Evolutionary conservation across 2,329 filamentous ascomycete genomes (phyloP).

Genomic region (Cercospora sp.): DNA sequence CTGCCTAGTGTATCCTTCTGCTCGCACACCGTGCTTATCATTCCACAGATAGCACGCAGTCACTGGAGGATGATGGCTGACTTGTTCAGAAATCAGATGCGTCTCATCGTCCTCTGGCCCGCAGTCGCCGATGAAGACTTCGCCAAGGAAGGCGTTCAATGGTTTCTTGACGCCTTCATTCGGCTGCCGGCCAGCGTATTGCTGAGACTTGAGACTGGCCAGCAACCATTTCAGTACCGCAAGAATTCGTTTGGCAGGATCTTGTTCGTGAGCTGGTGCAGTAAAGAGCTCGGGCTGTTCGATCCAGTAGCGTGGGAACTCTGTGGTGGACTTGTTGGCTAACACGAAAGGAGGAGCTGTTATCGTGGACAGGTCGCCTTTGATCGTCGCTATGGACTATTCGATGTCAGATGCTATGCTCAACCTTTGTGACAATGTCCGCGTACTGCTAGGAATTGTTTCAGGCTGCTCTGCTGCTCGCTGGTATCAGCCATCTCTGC

Average conservation of each 20-base stretch:
- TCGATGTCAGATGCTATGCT: not conserved
- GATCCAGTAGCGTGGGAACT: conserved; percentile 51
- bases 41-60: conserved; percentile 53
- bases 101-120: conserved; percentile 43
- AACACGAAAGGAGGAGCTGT: conserved; percentile 51
- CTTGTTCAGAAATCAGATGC: conserved; percentile 48
- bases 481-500: conserved; percentile 27
- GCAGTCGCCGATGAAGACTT: conserved; percentile 48
- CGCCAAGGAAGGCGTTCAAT: conserved; percentile 50
- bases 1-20: conserved; percentile 50
- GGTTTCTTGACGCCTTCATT: conserved; percentile 53
- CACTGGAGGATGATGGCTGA: conserved; percentile 50
- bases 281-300: conserved; percentile 50
- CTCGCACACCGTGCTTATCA: conserved; percentile 45
- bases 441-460: conserved; percentile 37
- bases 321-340: conserved; percentile 48
- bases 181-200: conserved; percentile 49
- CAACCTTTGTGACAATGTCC: not conserved
- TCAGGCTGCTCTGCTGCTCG: conserved; percentile 30
- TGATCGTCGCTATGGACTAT: conserved; percentile 48
- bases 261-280: conserved; percentile 45
- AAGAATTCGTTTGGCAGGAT: conserved; percentile 46
- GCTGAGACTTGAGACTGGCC: conserved; percentile 49
- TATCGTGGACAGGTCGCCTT: conserved; percentile 50
- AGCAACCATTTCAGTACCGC: conserved; percentile 54